A percentile compares a stretch with the other conserved stretches of the same genome.
These are phyloP conservation scores for Ganoderma boninense DNA, from an alignment of 1,284 basidiomycete species.

Conservation along the genomic window DNA sequence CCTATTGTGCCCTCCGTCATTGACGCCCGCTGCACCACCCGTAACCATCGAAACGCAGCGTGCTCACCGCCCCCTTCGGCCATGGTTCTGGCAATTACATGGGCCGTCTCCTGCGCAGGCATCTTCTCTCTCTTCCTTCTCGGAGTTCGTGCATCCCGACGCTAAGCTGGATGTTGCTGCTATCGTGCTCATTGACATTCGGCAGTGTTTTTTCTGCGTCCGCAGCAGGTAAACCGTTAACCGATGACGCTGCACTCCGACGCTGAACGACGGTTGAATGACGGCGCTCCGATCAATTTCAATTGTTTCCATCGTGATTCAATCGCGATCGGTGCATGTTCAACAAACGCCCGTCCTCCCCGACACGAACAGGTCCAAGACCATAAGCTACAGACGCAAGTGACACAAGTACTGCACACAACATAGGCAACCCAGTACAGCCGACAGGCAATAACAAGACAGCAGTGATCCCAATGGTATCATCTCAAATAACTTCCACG, in stretches of 20 bases:
- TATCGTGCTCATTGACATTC: background rate
- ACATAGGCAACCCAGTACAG: constrained; percentile 13
- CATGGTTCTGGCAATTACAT: background rate
- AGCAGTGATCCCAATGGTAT: background rate
- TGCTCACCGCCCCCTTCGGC: background rate
- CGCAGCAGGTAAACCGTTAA: background rate
- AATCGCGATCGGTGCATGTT: background rate
- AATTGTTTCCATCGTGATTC: constrained; percentile 6
- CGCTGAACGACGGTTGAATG: background rate
- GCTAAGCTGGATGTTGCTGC: background rate
- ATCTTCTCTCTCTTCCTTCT: background rate
- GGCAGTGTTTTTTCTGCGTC: background rate
- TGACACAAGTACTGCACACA: constrained; percentile 15
- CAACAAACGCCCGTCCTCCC: background rate
- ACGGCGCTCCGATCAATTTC: constrained; percentile 7
- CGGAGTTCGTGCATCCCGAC: background rate
- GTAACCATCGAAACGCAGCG: constrained; percentile 29
- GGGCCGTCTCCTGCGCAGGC: background rate
- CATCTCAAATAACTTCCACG: constrained; percentile 53
- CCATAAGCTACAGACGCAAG: constrained; percentile 18
- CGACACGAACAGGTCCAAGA: background rate
- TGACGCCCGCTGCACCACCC: constrained; percentile 1
- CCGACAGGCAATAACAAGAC: constrained; percentile 6
- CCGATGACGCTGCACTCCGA: background rate
- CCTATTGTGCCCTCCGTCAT: constrained; percentile 25